Evolutionary conservation across 2,329 filamentous ascomycete genomes (phyloP).

Genomic region (Beauveria varroae): DNA sequence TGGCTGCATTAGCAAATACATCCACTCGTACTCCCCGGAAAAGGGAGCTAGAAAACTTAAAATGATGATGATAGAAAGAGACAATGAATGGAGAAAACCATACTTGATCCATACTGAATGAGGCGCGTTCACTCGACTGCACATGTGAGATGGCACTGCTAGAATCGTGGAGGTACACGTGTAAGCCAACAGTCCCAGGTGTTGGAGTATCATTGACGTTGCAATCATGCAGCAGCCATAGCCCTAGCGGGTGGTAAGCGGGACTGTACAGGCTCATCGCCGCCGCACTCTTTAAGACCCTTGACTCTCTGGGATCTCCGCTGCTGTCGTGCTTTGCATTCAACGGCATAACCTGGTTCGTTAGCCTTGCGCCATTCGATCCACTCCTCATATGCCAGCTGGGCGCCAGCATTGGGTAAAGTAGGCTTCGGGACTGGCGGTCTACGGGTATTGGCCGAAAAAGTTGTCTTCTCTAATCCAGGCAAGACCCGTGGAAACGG

Average conservation of each 20-base stretch:
- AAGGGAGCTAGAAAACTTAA: not conserved
- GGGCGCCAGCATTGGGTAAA: constrained; percentile 31
- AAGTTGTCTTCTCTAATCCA: not conserved
- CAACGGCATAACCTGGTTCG: constrained; percentile 39
- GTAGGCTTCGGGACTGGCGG: constrained; percentile 32
- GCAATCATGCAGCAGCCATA: not conserved
- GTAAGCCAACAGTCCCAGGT: not conserved
- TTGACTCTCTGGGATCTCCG: constrained; percentile 25
- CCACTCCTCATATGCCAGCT: constrained; percentile 40
- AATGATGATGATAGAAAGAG: not conserved
- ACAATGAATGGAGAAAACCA: not conserved
- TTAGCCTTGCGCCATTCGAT: constrained; percentile 42
- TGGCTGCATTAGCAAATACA: not conserved
- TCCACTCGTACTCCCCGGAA: not conserved
- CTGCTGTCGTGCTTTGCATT: constrained; percentile 38
- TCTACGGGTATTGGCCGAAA: not conserved
- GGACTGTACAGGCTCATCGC: not conserved
- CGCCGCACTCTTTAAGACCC: not conserved
- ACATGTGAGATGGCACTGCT: not conserved
- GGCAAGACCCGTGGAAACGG: not conserved
- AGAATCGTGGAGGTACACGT: not conserved
- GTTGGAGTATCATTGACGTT: not conserved
- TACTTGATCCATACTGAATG: not conserved
- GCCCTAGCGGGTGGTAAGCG: not conserved
- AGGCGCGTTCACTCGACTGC: not conserved